Conservation (phyloP, 495 filamentous ascomycete species). For the Talaromyces thailandensis region DNA sequence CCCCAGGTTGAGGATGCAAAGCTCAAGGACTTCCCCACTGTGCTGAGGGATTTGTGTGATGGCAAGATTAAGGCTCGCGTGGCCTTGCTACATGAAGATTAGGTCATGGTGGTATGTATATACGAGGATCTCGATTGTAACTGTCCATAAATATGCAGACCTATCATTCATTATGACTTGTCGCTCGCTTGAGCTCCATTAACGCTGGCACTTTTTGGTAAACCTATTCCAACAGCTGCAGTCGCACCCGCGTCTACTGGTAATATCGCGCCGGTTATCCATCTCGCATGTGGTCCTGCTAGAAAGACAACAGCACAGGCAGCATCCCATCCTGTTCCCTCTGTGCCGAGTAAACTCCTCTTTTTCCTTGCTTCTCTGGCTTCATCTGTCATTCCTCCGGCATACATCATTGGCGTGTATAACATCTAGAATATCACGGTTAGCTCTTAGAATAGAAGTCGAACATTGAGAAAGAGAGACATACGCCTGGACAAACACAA, state of each 20-base stretch:
- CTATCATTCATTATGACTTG: not conserved
- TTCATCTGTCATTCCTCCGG: not conserved
- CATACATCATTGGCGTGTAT: not conserved
- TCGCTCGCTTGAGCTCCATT: not conserved
- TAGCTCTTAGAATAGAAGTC: not conserved
- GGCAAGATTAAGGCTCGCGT: not conserved
- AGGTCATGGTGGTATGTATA: not conserved
- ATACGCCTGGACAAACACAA: not conserved
- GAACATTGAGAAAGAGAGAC: not conserved
- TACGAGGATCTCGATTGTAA: not conserved
- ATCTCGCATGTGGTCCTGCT: not conserved
- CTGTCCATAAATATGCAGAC: not conserved
- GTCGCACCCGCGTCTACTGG: not conserved
- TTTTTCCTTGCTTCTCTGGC: not conserved
- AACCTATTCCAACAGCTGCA: not conserved
- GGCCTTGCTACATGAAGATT: not conserved
- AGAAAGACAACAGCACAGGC: not conserved
- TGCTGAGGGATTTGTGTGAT: not conserved
- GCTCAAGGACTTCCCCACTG: not conserved
- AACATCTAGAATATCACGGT: not conserved
- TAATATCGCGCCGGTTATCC: not conserved
- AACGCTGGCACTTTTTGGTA: not conserved
- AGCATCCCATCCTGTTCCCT: not conserved
- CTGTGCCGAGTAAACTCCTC: not conserved
- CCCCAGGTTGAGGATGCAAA: not conserved